A percentile compares a stretch with the other conserved stretches of the same genome.
These are phyloP conservation scores for Pseudocercospora musae DNA, from an alignment of 2,329 filamentous ascomycete genomes.

Conservation along the genomic window DNA sequence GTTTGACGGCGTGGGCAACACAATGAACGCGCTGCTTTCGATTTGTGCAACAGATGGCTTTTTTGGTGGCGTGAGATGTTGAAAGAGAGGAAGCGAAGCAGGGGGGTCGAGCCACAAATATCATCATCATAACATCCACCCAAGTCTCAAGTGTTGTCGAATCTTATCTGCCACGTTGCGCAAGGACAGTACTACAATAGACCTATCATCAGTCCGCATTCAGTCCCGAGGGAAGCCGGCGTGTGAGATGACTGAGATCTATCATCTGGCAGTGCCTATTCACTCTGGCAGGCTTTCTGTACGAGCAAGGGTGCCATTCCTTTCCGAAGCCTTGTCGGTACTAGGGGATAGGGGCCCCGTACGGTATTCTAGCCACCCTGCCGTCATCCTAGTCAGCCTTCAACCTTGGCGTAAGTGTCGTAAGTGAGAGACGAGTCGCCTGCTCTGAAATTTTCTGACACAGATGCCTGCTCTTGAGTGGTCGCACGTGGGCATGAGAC, in stretches of 20 bases:
- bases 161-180: conserved; percentile 12
- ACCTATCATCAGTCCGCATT: no score
- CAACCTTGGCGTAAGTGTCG: background rate
- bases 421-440: conserved; percentile 1
- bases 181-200: conserved; percentile 4
- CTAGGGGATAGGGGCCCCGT: no score
- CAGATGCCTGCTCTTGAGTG: background rate
- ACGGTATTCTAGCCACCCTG: background rate
- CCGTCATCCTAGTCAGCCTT: background rate
- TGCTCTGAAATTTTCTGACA: background rate
- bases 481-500: background rate
- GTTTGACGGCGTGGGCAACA: background rate
- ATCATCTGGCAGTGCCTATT: background rate
- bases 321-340: conserved; percentile 5
- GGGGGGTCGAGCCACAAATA: no score
- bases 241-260: conserved; percentile 4
- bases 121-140: no score
- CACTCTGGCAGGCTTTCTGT: conserved; percentile 8
- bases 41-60: background rate
- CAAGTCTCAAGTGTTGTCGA: conserved; percentile 4
- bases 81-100: background rate
- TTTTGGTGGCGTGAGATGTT: background rate
- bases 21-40: background rate
- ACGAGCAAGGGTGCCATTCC: conserved; percentile 8
- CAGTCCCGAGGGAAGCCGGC: conserved; percentile 7